Conservation (phyloP, 176 grass and related monocot genomes). For the Musa troglodytarum region DNA sequence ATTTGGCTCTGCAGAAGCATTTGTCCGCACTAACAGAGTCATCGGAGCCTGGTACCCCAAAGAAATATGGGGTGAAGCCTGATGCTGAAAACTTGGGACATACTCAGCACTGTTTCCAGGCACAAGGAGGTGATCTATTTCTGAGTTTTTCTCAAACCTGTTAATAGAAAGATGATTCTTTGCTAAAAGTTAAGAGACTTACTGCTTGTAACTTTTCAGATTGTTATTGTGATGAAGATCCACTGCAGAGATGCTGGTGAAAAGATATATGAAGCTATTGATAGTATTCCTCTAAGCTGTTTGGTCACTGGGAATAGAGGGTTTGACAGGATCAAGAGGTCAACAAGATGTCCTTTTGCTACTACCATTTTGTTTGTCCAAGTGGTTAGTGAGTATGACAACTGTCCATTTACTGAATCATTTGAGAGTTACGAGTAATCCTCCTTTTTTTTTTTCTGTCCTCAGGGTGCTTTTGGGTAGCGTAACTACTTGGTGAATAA, state of each 20-base stretch:
- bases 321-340: conserved; percentile 85
- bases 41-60: conserved; percentile 31
- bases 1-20: conserved; percentile 26
- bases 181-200: too few species aligned
- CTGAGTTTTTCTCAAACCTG: too few species aligned
- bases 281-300: conserved; percentile 52
- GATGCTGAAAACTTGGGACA: conserved; percentile 72
- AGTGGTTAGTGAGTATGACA: too few species aligned
- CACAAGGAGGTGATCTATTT: conserved; percentile 53
- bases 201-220: conserved; percentile 24
- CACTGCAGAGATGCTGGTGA: conserved; percentile 70
- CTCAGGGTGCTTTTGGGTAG: conserved; percentile 85
- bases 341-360: not conserved
- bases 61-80: conserved; percentile 79
- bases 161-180: too few species aligned
- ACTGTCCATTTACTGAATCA: not conserved
- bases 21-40: conserved; percentile 65
- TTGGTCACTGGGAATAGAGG: conserved; percentile 83
- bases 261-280: conserved; percentile 73
- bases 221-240: conserved; percentile 55
- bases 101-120: conserved; percentile 54
- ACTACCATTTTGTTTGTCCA: not conserved
- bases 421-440: too few species aligned
- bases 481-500: conserved; percentile 68
- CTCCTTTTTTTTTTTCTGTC: not conserved